These are phyloP conservation scores for Flaveria bidentis DNA, from an alignment of 129 eudicot species.

Conservation along the genomic window DNA sequence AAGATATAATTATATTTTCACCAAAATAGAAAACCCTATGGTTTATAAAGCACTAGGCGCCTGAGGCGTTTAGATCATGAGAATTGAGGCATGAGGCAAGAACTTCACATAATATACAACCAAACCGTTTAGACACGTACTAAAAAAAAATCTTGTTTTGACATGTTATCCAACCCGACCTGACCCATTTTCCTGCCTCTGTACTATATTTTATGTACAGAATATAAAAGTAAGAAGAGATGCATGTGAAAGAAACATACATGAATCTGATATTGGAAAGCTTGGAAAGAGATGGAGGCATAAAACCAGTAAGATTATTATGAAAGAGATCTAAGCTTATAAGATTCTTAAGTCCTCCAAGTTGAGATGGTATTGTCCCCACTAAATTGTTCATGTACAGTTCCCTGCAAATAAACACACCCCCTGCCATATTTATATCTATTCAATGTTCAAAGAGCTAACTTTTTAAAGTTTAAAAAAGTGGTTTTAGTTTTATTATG, in stretches of 20 bases:
- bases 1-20: not conserved
- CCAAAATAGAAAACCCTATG: not conserved
- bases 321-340: constrained; percentile 65
- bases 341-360: constrained; percentile 59
- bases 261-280: constrained; percentile 47
- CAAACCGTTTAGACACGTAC: not conserved
- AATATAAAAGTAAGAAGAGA: not conserved
- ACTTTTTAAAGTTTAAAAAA: not conserved
- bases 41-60: no score
- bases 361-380: constrained; percentile 59
- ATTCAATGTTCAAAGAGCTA: constrained; percentile 16
- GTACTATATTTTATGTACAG: not conserved
- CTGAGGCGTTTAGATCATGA: no score
- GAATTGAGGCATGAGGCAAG: no score
- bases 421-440: constrained; percentile 8
- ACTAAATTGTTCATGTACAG: constrained; percentile 66
- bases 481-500: not conserved
- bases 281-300: constrained; percentile 57
- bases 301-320: constrained; percentile 63
- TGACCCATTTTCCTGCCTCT: not conserved
- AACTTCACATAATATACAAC: no score
- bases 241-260: constrained; percentile 34
- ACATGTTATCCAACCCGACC: not conserved
- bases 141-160: not conserved
- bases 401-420: constrained; percentile 50